Conservation (phyloP, 2,329 filamentous ascomycete genomes). For the Paecilomyces sp. region DNA sequence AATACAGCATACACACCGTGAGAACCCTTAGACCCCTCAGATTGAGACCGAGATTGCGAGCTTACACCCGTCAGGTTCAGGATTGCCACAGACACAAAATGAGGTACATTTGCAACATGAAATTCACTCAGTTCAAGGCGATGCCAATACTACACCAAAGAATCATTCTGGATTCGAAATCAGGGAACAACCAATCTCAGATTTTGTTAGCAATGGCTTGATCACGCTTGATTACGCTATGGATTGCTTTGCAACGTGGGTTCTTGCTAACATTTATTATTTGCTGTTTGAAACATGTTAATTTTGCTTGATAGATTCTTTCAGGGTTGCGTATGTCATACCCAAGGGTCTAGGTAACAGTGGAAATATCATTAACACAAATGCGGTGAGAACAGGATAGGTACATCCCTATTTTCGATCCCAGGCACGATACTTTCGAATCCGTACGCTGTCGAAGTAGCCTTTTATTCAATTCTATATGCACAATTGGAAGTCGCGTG, state of each 20-base stretch:
- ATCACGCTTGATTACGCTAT: conserved; percentile 26
- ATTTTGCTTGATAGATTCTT: conserved; percentile 24
- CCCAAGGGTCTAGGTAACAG: too few relatives aligned
- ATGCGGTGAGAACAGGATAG: conserved; percentile 29
- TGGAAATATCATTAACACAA: neutral
- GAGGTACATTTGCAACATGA: conserved; percentile 1
- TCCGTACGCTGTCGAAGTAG: conserved; percentile 41
- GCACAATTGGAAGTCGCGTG: conserved; percentile 46
- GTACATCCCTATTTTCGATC: conserved; percentile 45
- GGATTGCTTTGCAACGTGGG: conserved; percentile 24
- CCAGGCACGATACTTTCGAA: conserved; percentile 37
- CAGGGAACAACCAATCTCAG: conserved; percentile 22
- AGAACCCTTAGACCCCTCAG: neutral
- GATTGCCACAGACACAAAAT: conserved; percentile 1
- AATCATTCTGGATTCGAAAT: conserved; percentile 26
- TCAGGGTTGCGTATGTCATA: conserved; percentile 25
- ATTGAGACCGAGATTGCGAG: neutral
- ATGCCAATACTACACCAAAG: conserved; percentile 11
- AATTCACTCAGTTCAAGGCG: conserved; percentile 4
- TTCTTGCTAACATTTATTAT: neutral
- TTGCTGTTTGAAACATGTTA: neutral
- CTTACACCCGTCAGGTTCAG: neutral
- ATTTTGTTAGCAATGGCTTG: conserved; percentile 28
- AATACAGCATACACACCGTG: conserved; percentile 1
- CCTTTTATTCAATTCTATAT: conserved; percentile 46